Percentiles rank a stretch among this genome's conserved stretches.
phyloP scores from a whole-genome alignment of 345 rosid species.

The Gossypium longicalyx region DNA sequence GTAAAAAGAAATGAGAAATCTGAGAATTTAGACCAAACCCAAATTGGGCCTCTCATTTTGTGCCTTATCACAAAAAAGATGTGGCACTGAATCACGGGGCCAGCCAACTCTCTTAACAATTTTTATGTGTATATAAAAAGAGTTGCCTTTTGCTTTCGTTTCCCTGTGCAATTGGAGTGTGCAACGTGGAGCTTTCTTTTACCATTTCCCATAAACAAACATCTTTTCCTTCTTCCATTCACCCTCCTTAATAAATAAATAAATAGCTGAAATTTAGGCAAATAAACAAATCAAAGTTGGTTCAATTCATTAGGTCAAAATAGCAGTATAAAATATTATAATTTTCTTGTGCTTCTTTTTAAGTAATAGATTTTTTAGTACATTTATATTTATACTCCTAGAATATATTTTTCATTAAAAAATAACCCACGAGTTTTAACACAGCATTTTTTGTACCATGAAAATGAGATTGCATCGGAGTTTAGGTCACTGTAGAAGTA shows the following conservation, averaged over 20 bases:
- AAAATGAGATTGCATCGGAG: no score
- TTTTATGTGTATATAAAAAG: neutral
- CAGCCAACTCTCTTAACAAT: neutral
- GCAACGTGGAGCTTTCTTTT: conserved; percentile 12
- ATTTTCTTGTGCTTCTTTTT: no score
- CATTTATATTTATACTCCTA: no score
- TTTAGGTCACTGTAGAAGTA: no score
- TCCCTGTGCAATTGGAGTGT: neutral
- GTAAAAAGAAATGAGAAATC: neutral
- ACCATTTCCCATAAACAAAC: conserved; percentile 3
- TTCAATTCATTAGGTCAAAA: neutral
- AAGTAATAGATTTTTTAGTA: no score
- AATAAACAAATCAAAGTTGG: neutral
- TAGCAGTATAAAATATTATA: neutral
- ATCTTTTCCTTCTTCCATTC: neutral
- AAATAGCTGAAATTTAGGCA: neutral
- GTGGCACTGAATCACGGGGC: conserved; percentile 11
- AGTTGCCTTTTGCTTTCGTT: neutral
- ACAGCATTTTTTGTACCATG: no score
- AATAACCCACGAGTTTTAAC: no score
- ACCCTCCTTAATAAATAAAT: neutral
- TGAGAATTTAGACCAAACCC: conserved; percentile 10
- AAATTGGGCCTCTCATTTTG: conserved; percentile 20
- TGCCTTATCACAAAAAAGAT: conserved; percentile 9
- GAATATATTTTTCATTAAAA: no score